Evolutionary conservation across 768 basidiomycete genomes (phyloP).

Genomic region (Rhizopogon vesiculosus): DNA sequence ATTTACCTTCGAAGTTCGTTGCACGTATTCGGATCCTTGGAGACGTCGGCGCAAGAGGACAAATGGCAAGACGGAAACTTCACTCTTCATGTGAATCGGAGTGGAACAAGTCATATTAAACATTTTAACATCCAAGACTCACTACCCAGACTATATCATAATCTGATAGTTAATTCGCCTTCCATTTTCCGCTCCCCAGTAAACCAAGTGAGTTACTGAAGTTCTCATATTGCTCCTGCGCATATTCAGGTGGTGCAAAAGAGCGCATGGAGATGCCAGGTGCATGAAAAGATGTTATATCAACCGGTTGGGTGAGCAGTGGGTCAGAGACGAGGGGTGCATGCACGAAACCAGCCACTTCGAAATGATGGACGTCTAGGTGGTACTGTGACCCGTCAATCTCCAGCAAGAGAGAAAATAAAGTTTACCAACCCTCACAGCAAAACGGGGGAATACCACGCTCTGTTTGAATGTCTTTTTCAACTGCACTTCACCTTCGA

Average conservation of each 20-base stretch:
- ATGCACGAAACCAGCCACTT: conserved; percentile 37
- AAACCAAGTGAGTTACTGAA: conserved; percentile 49
- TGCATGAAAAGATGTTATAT: conserved; percentile 34
- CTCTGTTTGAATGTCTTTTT: conserved; percentile 38
- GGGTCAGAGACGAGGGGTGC: conserved; percentile 17
- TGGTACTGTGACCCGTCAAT: conserved; percentile 32
- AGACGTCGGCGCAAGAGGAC: conserved; percentile 50
- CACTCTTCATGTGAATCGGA: conserved; percentile 42
- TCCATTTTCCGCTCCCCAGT: conserved; percentile 25
- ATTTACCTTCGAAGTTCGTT: conserved; percentile 47
- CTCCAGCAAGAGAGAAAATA: background rate
- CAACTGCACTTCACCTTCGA: conserved; percentile 50
- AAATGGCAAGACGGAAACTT: conserved; percentile 32
- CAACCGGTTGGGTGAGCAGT: conserved; percentile 36
- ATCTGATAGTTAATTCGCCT: background rate
- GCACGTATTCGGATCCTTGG: conserved; percentile 38
- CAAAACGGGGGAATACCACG: conserved; percentile 41
- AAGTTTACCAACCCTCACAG: conserved; percentile 37
- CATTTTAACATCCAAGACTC: background rate
- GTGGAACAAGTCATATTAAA: background rate
- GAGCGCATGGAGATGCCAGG: conserved; percentile 37
- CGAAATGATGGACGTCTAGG: conserved; percentile 38
- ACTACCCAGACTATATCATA: background rate
- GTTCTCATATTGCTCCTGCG: conserved; percentile 36
- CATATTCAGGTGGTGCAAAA: conserved; percentile 51